A percentile compares a stretch with the other conserved stretches of the same genome.
Conservation (phyloP, 805 yeast species). For the Scheffersomyces ergatensis region DNA sequence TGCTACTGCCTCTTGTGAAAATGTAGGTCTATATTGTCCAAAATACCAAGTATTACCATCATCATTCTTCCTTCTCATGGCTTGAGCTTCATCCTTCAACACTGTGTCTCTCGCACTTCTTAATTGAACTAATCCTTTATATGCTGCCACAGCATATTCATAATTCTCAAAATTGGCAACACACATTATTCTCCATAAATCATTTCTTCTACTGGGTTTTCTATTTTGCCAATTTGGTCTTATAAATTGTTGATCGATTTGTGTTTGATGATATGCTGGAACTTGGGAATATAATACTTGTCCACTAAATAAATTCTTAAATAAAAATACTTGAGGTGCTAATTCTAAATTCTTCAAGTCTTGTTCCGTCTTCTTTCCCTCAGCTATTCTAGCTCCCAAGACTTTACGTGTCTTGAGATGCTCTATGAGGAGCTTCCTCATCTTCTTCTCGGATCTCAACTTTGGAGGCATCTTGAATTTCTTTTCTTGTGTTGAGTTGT, state of each 20-base stretch:
- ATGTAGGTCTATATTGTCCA: constrained; percentile 87
- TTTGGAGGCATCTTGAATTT: constrained; percentile 32
- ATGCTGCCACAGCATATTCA: constrained; percentile 68
- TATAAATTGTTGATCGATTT: constrained; percentile 68
- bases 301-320: constrained; percentile 83
- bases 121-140: constrained; percentile 69
- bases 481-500: no score
- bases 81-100: constrained; percentile 58
- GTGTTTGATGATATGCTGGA: constrained; percentile 58
- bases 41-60: constrained; percentile 84
- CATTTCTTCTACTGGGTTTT: constrained; percentile 75
- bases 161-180: constrained; percentile 66
- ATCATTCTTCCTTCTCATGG: constrained; percentile 66
- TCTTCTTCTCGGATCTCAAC: constrained; percentile 43
- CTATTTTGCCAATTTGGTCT: constrained; percentile 90
- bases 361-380: constrained; percentile 30
- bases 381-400: constrained; percentile 41
- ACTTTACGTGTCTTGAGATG: constrained; percentile 42
- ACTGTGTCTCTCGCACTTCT: constrained; percentile 69
- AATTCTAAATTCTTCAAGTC: constrained; percentile 47
- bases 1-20: constrained; percentile 87
- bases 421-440: constrained; percentile 46
- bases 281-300: constrained; percentile 88
- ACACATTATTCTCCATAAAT: constrained; percentile 88
- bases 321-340: constrained; percentile 82